phyloP scores from a whole-genome alignment of 495 filamentous ascomycete genomes.

The Pseudevernia furfuracea region DNA sequence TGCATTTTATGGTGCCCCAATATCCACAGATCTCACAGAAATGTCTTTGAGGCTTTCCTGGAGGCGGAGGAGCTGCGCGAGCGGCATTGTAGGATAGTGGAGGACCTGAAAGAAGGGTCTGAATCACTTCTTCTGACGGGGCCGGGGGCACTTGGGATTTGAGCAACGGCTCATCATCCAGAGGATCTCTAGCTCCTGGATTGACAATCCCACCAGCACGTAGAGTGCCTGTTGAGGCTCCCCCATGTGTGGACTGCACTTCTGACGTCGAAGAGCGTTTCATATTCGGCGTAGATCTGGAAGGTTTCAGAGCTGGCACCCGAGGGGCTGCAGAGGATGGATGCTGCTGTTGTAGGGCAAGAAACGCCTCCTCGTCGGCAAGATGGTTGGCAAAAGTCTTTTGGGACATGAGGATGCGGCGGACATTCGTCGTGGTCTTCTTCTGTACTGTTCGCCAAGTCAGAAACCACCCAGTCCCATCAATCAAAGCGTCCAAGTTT shows the following conservation, averaged over 20 bases:
- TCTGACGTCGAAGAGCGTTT: constrained; percentile 18
- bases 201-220: constrained; percentile 4
- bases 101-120: constrained; percentile 58
- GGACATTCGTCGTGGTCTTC: constrained; percentile 73
- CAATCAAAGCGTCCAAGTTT: neutral
- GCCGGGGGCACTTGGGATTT: constrained; percentile 52
- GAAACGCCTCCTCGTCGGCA: constrained; percentile 74
- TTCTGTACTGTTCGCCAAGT: constrained; percentile 28
- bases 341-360: constrained; percentile 40
- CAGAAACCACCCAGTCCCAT: constrained; percentile 1
- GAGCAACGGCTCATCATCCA: constrained; percentile 56
- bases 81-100: constrained; percentile 76
- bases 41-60: constrained; percentile 49
- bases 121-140: constrained; percentile 61
- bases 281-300: constrained; percentile 18
- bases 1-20: constrained; percentile 80
- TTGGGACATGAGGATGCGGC: constrained; percentile 80
- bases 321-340: constrained; percentile 18
- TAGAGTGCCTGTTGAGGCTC: neutral
- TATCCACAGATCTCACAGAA: constrained; percentile 92
- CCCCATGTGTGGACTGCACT: neutral
- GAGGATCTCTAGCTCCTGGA: constrained; percentile 7
- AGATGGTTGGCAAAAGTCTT: constrained; percentile 90
- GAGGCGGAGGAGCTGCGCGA: constrained; percentile 48
- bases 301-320: constrained; percentile 33